Percentiles rank a stretch among this genome's conserved stretches.
These are phyloP conservation scores for Erythrophleum fordii DNA, from an alignment of 306 rosid genomes.

Conservation along the genomic window DNA sequence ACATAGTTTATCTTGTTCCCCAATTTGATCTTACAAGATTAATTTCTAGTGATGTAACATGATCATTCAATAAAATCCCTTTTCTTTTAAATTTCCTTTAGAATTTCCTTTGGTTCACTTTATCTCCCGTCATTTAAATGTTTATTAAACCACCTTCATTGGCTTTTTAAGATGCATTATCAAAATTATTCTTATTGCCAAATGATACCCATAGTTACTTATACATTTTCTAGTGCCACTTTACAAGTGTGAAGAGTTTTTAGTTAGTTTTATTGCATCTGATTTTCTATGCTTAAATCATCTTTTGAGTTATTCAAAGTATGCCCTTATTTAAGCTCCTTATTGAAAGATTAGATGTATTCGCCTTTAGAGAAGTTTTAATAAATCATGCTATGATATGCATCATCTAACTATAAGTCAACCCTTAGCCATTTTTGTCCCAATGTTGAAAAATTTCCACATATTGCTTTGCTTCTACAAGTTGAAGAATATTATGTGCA, in stretches of 20 bases:
- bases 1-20: background rate
- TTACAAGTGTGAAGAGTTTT: background rate
- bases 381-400: background rate
- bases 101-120: background rate
- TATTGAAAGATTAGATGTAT: background rate
- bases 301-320: background rate
- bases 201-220: background rate
- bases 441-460: background rate
- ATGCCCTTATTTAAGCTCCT: background rate
- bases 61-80: conserved; percentile 24
- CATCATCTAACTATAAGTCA: background rate
- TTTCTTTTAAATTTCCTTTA: background rate
- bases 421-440: background rate
- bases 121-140: background rate
- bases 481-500: background rate
- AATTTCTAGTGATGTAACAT: conserved; percentile 1
- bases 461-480: background rate
- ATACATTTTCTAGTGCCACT: background rate
- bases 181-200: background rate
- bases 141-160: background rate
- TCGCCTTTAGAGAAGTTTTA: background rate
- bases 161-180: conserved; percentile 7
- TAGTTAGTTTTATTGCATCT: background rate
- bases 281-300: too few species aligned
- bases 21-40: background rate